These are phyloP conservation scores for Choricystis sp. DNA, from an alignment of 139 green algal genomes.

Conservation along the genomic window DNA sequence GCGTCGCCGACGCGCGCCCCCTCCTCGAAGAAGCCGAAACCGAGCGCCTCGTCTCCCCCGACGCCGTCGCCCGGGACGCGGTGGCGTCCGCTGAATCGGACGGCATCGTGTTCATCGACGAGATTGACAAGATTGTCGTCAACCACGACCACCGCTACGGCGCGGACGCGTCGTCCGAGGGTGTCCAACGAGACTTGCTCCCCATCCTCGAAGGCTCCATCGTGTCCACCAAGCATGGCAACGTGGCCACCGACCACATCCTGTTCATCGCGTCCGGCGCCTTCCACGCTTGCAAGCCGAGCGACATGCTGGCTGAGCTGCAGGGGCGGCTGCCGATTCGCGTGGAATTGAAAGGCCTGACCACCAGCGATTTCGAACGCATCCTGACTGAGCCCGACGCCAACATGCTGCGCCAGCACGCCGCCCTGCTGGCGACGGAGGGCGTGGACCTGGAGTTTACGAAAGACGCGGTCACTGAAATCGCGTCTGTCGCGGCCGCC, in stretches of 20 bases:
- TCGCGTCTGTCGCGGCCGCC: conserved; percentile 63
- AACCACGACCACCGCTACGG: conserved; percentile 36
- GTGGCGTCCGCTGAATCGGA: conserved; percentile 45
- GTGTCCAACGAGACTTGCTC: conserved; percentile 92
- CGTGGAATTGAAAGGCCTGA: conserved; percentile 83
- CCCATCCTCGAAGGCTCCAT: conserved; percentile 86
- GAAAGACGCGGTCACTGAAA: conserved; percentile 46
- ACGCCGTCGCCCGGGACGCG: conserved; percentile 55
- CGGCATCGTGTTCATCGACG: conserved; percentile 93
- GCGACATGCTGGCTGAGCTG: conserved; percentile 75
- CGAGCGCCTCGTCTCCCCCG: conserved; percentile 53
- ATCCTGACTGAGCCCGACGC: conserved; percentile 42
- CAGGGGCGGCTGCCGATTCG: conserved; percentile 87
- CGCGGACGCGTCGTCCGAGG: conserved; percentile 33
- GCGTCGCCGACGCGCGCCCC: conserved; percentile 46
- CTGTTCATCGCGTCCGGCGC: conserved; percentile 90
- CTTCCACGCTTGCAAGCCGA: conserved; percentile 81
- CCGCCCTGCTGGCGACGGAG: conserved; percentile 77
- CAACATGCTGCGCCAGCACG: conserved; percentile 87
- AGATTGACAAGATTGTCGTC: conserved; percentile 95
- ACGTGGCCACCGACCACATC: conserved; percentile 90
- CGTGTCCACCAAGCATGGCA: conserved; percentile 76
- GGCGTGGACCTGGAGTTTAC: conserved; percentile 80
- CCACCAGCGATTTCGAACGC: conserved; percentile 31
- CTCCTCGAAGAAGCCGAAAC: conserved; percentile 60